Evolutionary conservation across 176 grass and related monocot genomes (phyloP).

Genomic region (Panicum miliaceum): DNA sequence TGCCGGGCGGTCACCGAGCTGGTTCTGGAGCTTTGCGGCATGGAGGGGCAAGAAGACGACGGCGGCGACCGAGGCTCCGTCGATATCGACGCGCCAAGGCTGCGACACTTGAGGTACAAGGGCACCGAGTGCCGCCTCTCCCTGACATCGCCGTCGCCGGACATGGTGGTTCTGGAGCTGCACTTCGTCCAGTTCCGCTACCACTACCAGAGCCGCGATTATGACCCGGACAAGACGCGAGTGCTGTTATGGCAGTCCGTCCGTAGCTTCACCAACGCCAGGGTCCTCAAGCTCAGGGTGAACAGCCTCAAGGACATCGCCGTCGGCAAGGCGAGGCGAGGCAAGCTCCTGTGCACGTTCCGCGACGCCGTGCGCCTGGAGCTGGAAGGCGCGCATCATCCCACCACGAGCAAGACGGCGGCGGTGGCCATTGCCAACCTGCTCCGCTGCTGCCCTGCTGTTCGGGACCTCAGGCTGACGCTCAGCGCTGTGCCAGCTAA

Average conservation of each 20-base stretch:
- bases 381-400: background rate
- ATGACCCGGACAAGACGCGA: too few relatives aligned
- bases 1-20: too few relatives aligned
- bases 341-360: background rate
- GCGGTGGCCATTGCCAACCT: background rate
- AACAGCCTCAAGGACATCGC: background rate
- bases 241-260: background rate
- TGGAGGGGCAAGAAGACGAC: too few relatives aligned
- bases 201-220: too few relatives aligned
- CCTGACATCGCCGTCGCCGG: background rate
- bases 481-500: background rate
- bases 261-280: background rate
- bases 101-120: background rate
- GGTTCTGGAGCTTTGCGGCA: too few relatives aligned
- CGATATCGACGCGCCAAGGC: conserved; percentile 8
- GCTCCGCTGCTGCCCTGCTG: background rate
- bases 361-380: background rate
- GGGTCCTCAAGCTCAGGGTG: background rate
- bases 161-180: background rate
- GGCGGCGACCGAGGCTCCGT: background rate
- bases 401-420: background rate
- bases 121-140: background rate
- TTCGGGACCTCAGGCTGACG: background rate
- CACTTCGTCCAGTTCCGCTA: background rate
- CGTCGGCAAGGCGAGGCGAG: background rate